Evolutionary conservation across 2,329 filamentous ascomycete species (phyloP).

Genomic region (Dactylellina sp.): DNA sequence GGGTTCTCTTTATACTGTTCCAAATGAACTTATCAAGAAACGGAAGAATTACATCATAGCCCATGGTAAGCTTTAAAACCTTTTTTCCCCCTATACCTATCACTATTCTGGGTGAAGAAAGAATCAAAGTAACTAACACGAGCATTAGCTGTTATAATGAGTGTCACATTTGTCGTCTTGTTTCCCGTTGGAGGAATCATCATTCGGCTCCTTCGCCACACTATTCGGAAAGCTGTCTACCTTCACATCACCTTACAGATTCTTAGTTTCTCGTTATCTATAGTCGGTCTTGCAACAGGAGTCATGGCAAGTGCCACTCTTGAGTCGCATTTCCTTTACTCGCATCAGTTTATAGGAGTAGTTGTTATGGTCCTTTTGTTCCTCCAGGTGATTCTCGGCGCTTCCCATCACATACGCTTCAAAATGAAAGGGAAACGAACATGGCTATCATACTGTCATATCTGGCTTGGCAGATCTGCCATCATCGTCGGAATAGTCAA

Average conservation of each 20-base stretch:
- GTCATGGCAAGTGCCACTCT: constrained; percentile 64
- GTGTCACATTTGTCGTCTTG: constrained; percentile 70
- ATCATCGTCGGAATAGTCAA: constrained; percentile 73
- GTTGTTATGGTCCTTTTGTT: constrained; percentile 69
- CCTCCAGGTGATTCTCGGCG: constrained; percentile 72
- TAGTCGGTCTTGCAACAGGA: constrained; percentile 72
- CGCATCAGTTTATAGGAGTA: constrained; percentile 71
- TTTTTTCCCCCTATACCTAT: not conserved
- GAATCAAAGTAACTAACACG: constrained; percentile 14
- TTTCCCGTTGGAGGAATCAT: constrained; percentile 73
- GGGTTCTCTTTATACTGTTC: constrained; percentile 49
- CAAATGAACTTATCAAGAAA: constrained; percentile 56
- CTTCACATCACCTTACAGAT: constrained; percentile 72
- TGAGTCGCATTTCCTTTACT: constrained; percentile 65
- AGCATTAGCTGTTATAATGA: constrained; percentile 71
- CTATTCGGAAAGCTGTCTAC: constrained; percentile 59
- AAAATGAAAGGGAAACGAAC: constrained; percentile 67
- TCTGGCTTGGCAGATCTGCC: constrained; percentile 73
- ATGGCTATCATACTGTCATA: constrained; percentile 70
- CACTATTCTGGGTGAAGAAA: not conserved
- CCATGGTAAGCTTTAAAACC: constrained; percentile 57
- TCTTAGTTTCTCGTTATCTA: constrained; percentile 70
- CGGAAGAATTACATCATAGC: constrained; percentile 59
- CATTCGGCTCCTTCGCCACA: constrained; percentile 71
- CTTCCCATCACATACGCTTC: constrained; percentile 71